Evolutionary conservation across 345 rosid species (phyloP), one percentile per base, ranked within the genome.

Genomic region (Syzygium jambos): DNA sequence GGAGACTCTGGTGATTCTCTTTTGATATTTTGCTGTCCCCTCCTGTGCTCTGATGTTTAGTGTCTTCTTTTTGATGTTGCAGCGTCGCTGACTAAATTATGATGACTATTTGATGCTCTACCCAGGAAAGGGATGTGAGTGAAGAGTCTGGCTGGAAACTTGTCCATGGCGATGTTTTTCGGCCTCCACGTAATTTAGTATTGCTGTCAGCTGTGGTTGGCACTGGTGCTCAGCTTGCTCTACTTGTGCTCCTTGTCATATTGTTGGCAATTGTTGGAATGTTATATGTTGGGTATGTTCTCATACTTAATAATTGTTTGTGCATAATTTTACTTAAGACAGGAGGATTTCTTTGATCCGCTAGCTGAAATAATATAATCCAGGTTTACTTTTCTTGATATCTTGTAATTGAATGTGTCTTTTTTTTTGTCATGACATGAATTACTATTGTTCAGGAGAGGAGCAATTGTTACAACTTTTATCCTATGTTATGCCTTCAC

Each of bases 101-200:
- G 54, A 84, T 87, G 30, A 87, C 27, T 30, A 80, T 78, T 87
- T 78, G 21, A 21, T 30, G 51, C 52, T 85, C 82, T 84, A 80
- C 85, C 17, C 94, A 96, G 99, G 99, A 96, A 93, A 95, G 99
- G 87, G 99, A 96, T 93, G 99, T 95, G 86, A 95, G 95, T 88
- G 99, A 96, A 92, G 99, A 96, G 91, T 95, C 99, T 88, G 99
- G 99, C 84, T 96, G 99, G 99, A 96, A 96, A 91, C 98, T 96
- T 91, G 99, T 96, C 86, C 99, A 96, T 86, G 99, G 99, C 2
- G 99, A 96, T 95, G 99, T 96, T 89, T 96, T 96, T 92, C 93
- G 99, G 83, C 94, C 95, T 78, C 95, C 98, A 85, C 92, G 89
- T 85, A 90, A 89, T 92, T 88, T 94, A 89, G 96, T 93, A 89